Conservation (phyloP, 1,139 yeast genomes). For the Geotrichum citri-aurantii region DNA sequence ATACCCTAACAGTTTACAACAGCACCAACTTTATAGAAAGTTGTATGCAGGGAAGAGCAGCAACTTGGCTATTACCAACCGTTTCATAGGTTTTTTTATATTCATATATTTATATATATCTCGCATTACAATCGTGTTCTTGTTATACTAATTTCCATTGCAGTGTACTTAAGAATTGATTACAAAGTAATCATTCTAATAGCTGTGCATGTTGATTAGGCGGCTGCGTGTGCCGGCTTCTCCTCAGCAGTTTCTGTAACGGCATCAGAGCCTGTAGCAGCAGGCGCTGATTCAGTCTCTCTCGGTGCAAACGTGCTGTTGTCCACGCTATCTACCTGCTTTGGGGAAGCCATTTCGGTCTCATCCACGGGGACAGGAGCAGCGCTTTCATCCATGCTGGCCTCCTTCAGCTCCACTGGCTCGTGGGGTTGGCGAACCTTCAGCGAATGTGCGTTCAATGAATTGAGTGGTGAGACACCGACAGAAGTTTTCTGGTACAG, state of each 20-base stretch:
- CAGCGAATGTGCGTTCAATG: neutral
- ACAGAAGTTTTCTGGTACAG: neutral
- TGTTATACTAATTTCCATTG: too few relatives aligned
- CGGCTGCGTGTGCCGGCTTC: neutral
- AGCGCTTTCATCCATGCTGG: neutral
- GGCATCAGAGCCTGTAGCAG: neutral
- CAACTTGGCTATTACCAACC: too few relatives aligned
- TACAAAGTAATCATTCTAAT: too few relatives aligned
- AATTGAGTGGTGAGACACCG: neutral
- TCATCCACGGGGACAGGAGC: neutral
- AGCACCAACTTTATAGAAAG: too few relatives aligned
- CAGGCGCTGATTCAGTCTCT: neutral
- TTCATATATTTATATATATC: too few relatives aligned
- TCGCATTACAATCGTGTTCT: too few relatives aligned
- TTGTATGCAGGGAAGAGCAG: too few relatives aligned
- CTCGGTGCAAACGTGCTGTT: neutral
- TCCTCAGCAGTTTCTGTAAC: neutral
- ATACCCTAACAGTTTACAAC: too few relatives aligned
- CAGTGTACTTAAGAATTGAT: too few relatives aligned
- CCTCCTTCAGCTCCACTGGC: neutral
- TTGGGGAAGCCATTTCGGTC: neutral
- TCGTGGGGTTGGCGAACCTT: conserved; percentile 1
- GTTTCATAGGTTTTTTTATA: too few relatives aligned
- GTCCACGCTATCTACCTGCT: neutral
- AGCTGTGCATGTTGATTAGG: neutral